Base-by-base conservation (phyloP, 164 flowering plant species). In the Liquidambar formosana region DNA sequence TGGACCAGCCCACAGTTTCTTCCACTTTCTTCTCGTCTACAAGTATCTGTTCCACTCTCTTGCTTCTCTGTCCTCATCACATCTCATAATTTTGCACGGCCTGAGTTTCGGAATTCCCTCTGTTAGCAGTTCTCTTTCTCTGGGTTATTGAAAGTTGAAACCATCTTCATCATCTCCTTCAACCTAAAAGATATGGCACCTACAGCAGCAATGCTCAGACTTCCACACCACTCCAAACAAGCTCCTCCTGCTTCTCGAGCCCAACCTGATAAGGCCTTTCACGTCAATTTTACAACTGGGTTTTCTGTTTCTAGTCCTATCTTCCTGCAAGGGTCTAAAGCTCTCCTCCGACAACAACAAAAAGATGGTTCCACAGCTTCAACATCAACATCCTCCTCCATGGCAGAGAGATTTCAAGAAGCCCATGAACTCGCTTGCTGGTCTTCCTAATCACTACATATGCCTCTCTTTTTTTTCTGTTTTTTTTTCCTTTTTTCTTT, bases 171-270 rank as follows among this genome's bases (percentile, higher is more conserved):
- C n/a, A 33, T 33, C 41, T 33, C 41, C 2, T 33, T 33, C 41
- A n/a, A 10, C 19, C 41, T 10, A 21, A 21, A 23, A 4, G n/a
- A n/a, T n/a, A 76, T 72, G 76, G 51, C 79, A 10, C 79, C 73
- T 2, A 76, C 76, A 23, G 73, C 76, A 59, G 76, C 79, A 68
- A 76, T 72, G 79, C 72, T 76, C 49, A 69, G 48, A 18, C 73
- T 72, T 21, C 51, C 66, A 18, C 66, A 60, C 41, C 69, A 74
- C 63, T 54, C 18, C 54, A 25, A 57, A 27, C 21, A 58, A 13
- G 9, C 56, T 43, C 19, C 48, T 16, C 44, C 61, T 13, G 33
- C 67, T 22, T 23, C 67, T 16, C 41, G 4, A 33, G 4, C 41
- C 41, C 41, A 33, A 2, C 45, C 5, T 5, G 5, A 33, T 15